Evolutionary conservation across 495 filamentous ascomycete genomes (phyloP), one percentile per base, ranked within the genome.

Genomic region (Platismatia glauca): DNA sequence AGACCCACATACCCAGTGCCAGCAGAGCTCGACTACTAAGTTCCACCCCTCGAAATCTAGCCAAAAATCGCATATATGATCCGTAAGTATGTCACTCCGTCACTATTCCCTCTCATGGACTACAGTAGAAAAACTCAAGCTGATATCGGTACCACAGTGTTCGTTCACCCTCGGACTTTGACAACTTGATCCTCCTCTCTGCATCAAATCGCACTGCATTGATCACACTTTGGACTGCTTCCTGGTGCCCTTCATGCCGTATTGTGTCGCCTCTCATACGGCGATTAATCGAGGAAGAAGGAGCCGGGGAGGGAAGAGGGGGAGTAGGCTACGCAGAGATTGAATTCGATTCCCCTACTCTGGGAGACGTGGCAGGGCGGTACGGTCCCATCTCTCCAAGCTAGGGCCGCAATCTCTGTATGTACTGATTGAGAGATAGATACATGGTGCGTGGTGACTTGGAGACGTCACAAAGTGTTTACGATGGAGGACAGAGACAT

Each of bases 161-260:
- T 61, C 84, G 86, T 46, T 77, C 75, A 41, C 75, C 78, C n/a
- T 74, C 82, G 59, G 83, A 87, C 64, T 79, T 89, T 63, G 71
- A 83, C 68, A 84, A 77, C 43, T 80, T 86, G 62, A 78, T 80
- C 24, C 76, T 84, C 50, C 72, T 86, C 50, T 82, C 83, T 0
- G 78, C 84, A 3, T 78, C 81, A n/a, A 74, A 76, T 12, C 73
- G 78, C 27, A 77, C 73, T n/a, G 82, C 86, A 8, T 74, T 89
- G 8, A 74, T 89, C 38, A 89, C 87, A 1, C 73, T 89, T 18
- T 90, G 86, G 87, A 87, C 84, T 1, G 79, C 87, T 1, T 83
- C 81, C 12, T 89, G 79, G 72, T 89, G 85, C 70, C 69, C 78
- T 11, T 81, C 80, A 12, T 90, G 86, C 72, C 74, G 74, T 33